These are phyloP conservation scores for Silybum marianum DNA, from an alignment of 129 eudicot genomes.

Conservation along the genomic window DNA sequence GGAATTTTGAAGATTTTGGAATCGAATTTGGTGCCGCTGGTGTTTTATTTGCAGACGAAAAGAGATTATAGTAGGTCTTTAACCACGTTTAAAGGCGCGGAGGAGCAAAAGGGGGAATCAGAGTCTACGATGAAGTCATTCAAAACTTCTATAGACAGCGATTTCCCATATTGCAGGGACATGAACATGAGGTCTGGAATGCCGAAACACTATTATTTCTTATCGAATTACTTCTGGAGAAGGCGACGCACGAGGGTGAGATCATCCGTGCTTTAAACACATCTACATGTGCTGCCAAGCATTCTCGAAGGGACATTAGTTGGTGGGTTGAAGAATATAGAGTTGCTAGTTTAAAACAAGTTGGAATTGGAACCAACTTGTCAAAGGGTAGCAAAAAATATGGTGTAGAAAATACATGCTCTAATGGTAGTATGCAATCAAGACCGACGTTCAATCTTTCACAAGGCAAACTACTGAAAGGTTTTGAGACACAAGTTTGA, in stretches of 20 bases:
- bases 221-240: too few species aligned
- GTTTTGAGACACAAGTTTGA: conserved; percentile 82
- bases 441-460: conserved; percentile 73
- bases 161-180: too few species aligned
- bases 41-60: neutral
- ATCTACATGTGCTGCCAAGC: conserved; percentile 93
- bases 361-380: conserved; percentile 82
- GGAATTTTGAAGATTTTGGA: conserved; percentile 25
- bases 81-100: neutral
- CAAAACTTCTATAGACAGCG: too few species aligned
- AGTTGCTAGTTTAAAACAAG: conserved; percentile 83
- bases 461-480: conserved; percentile 64
- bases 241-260: too few species aligned
- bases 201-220: too few species aligned
- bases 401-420: conserved; percentile 81
- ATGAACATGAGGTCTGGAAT: too few species aligned
- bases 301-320: conserved; percentile 94
- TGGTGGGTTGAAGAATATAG: conserved; percentile 87
- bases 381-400: conserved; percentile 90
- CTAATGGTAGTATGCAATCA: conserved; percentile 70
- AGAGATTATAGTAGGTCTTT: neutral
- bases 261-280: conserved; percentile 29
- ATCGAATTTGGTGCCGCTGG: neutral
- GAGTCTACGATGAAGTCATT: neutral
- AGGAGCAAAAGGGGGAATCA: neutral